Conservation (phyloP, 2,329 filamentous ascomycete genomes). For the Immersiporthe knoxdaviesiana region DNA sequence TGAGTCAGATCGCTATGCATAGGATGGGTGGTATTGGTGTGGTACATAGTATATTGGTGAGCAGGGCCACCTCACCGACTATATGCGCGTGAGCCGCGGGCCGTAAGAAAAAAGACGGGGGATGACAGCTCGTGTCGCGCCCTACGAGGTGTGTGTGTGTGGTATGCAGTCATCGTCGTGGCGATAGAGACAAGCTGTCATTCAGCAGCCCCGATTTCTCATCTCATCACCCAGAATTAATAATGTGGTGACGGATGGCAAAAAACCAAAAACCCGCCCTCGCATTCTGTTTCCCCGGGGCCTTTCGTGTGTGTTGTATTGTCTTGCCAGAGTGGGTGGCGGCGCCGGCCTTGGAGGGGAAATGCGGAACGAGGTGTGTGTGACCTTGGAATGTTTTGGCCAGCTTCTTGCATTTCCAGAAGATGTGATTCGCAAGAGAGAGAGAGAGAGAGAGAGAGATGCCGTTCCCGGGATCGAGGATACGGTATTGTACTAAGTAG, state of each 20-base stretch:
- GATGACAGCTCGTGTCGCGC: conserved; percentile 15
- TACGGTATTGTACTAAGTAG: too few species aligned
- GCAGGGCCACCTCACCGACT: conserved; percentile 24
- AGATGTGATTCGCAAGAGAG: conserved; percentile 2
- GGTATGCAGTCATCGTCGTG: conserved; percentile 1
- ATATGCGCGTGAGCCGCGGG: conserved; percentile 21
- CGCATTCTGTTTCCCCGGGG: conserved; percentile 11
- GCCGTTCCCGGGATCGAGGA: conserved; percentile 1
- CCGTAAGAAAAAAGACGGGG: conserved; percentile 1
- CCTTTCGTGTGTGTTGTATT: background rate
- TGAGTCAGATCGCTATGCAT: conserved; percentile 23
- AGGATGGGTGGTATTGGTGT: too few species aligned
- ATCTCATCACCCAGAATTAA: background rate
- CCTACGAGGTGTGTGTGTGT: background rate
- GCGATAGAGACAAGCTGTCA: background rate
- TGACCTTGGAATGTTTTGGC: background rate
- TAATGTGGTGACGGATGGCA: background rate
- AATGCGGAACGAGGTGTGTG: conserved; percentile 10
- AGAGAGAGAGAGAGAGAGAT: too few species aligned
- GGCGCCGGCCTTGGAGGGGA: conserved; percentile 1
- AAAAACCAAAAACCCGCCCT: too few species aligned
- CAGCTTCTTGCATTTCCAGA: conserved; percentile 7
- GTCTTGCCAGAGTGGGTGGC: background rate
- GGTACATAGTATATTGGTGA: background rate
- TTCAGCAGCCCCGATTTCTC: background rate